These are phyloP conservation scores for Parietichytrium sp. DNA, from an alignment of 108 stramenopile species.

Conservation along the genomic window DNA sequence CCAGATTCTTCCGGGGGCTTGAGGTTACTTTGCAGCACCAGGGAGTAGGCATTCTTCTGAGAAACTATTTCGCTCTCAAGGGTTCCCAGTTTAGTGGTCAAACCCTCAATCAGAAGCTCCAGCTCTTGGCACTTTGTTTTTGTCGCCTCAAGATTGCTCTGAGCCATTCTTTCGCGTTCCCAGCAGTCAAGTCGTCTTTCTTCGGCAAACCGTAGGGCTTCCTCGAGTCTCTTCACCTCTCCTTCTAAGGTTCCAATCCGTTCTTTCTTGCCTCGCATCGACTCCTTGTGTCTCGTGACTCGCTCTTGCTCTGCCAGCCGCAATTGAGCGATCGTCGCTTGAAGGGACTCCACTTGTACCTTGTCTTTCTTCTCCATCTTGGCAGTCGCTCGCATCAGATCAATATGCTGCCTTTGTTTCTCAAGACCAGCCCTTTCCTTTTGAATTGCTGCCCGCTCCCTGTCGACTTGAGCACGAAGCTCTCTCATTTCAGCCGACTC, in stretches of 20 bases:
- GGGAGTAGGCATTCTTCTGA: background rate
- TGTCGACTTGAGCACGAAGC: background rate
- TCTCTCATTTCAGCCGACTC: background rate
- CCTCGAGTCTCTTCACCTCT: background rate
- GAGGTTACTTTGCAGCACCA: too few species aligned
- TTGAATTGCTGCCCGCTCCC: background rate
- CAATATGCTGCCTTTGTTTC: background rate
- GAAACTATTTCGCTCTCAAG: background rate
- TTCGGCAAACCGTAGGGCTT: slow-evolving; percentile 17
- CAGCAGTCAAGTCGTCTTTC: slow-evolving; percentile 5
- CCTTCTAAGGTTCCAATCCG: background rate
- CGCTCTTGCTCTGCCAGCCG: slow-evolving; percentile 5
- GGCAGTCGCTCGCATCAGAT: background rate
- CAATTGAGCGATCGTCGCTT: slow-evolving; percentile 12
- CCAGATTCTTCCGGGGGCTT: too few species aligned
- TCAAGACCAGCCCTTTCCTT: background rate
- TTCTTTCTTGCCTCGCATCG: background rate
- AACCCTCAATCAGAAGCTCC: background rate
- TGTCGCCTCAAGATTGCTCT: background rate
- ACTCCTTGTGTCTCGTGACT: slow-evolving; percentile 6
- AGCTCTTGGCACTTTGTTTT: background rate
- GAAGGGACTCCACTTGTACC: slow-evolving; percentile 1
- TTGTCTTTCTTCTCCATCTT: slow-evolving; percentile 1
- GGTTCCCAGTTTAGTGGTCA: background rate
- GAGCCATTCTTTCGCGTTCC: background rate